Percentiles rank a stretch among this genome's conserved stretches.
Evolutionary conservation across 2,329 filamentous ascomycete genomes (phyloP).

Genomic region (Diplocarpon mali): DNA sequence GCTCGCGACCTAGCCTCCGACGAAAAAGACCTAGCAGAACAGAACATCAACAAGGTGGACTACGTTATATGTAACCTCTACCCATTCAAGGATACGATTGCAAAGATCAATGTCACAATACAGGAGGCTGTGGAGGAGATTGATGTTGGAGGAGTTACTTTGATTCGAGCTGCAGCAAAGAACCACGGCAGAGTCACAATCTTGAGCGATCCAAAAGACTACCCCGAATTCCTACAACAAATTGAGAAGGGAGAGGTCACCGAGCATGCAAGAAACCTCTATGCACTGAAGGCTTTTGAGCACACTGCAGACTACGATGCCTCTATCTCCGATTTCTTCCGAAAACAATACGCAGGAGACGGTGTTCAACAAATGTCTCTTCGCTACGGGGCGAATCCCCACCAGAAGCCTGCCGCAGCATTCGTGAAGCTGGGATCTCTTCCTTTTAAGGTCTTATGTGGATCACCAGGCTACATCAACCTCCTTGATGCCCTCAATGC

Average conservation of each 20-base stretch:
- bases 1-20: constrained; percentile 90
- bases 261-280: constrained; percentile 73
- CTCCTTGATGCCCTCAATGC: constrained; percentile 91
- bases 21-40: constrained; percentile 90
- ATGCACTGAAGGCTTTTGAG: constrained; percentile 95
- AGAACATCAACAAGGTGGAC: constrained; percentile 92
- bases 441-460: constrained; percentile 89
- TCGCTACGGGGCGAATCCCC: constrained; percentile 92
- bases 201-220: constrained; percentile 87
- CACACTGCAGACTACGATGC: constrained; percentile 95
- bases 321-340: constrained; percentile 94
- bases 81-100: constrained; percentile 96
- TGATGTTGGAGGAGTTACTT: constrained; percentile 93
- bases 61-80: constrained; percentile 98
- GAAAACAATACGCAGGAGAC: constrained; percentile 85
- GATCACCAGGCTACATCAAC: constrained; percentile 94
- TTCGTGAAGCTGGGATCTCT: constrained; percentile 62
- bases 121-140: constrained; percentile 97
- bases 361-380: constrained; percentile 75
- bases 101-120: constrained; percentile 94
- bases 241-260: constrained; percentile 79
- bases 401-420: constrained; percentile 92
- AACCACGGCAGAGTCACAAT: constrained; percentile 95
- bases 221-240: constrained; percentile 86
- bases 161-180: constrained; percentile 93